Evolutionary conservation across 2,329 filamentous ascomycete species (phyloP).

Genomic region (Elsinoe arachidis): DNA sequence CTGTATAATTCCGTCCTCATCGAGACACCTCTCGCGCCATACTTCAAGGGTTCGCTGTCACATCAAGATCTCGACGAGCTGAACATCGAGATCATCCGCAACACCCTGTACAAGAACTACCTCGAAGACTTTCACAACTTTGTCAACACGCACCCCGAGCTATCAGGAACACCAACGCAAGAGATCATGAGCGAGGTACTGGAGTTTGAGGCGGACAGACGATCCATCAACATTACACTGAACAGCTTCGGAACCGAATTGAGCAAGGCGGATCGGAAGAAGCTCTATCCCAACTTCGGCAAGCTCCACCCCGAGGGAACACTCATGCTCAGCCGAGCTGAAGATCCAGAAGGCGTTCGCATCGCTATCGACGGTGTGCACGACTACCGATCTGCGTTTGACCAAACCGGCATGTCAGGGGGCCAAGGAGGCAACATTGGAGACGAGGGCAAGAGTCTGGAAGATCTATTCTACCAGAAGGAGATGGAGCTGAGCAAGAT

Average conservation of each 20-base stretch:
- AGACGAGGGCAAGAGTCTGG: slow-evolving; percentile 76
- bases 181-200: slow-evolving; percentile 95
- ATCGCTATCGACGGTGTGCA: slow-evolving; percentile 86
- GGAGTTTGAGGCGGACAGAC: slow-evolving; percentile 91
- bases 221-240: slow-evolving; percentile 97
- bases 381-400: slow-evolving; percentile 95
- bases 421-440: slow-evolving; percentile 62
- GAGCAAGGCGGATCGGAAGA: slow-evolving; percentile 85
- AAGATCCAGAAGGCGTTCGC: slow-evolving; percentile 88
- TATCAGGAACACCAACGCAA: slow-evolving; percentile 78
- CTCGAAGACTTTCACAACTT: slow-evolving; percentile 95
- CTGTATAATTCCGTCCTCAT: slow-evolving; percentile 97
- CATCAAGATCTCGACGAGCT: slow-evolving; percentile 96
- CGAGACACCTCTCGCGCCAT: slow-evolving; percentile 88
- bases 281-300: slow-evolving; percentile 89
- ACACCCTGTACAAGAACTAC: slow-evolving; percentile 99
- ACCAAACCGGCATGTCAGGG: slow-evolving; percentile 72
- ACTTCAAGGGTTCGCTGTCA: slow-evolving; percentile 94
- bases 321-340: slow-evolving; percentile 86
- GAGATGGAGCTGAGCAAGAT: slow-evolving; percentile 98
- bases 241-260: slow-evolving; percentile 98
- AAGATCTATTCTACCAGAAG: slow-evolving; percentile 98
- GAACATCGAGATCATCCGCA: slow-evolving; percentile 98
- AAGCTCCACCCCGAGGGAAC: slow-evolving; percentile 89
- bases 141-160: slow-evolving; percentile 79